These are phyloP conservation scores for Globisporangium viniferum DNA, from an alignment of 352 stramenopile species.

Conservation along the genomic window DNA sequence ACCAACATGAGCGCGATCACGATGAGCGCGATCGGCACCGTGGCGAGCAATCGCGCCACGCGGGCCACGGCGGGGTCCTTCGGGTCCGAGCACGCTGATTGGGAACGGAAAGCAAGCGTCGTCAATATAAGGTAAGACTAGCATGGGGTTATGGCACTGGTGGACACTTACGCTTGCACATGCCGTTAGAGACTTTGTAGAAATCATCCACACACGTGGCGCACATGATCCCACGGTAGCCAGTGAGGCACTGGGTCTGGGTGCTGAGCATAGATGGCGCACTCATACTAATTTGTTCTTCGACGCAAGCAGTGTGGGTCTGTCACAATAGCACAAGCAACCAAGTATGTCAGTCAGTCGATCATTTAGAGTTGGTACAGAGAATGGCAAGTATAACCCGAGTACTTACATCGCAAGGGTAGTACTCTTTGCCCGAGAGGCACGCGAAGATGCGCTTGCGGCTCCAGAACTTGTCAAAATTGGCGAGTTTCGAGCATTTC, in stretches of 20 bases:
- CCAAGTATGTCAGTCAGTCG: neutral
- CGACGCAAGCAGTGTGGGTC: constrained; percentile 28
- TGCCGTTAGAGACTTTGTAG: constrained; percentile 61
- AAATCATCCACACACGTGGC: constrained; percentile 37
- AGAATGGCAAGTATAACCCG: neutral
- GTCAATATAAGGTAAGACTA: neutral
- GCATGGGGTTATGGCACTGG: neutral
- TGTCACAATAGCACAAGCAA: neutral
- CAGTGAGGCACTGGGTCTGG: constrained; percentile 39
- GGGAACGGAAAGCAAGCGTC: neutral
- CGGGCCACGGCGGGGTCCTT: constrained; percentile 33
- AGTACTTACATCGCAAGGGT: constrained; percentile 51
- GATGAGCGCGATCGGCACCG: constrained; percentile 36
- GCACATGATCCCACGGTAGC: constrained; percentile 51
- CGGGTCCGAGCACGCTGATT: constrained; percentile 36
- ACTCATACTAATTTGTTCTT: constrained; percentile 10
- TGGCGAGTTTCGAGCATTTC: constrained; percentile 29
- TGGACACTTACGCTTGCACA: constrained; percentile 44
- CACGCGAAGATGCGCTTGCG: constrained; percentile 60
- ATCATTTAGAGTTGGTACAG: too few species aligned
- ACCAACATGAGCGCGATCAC: constrained; percentile 33
- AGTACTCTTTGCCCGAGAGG: constrained; percentile 55
- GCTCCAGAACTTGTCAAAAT: constrained; percentile 56
- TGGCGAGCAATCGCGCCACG: constrained; percentile 35
- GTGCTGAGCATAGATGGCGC: constrained; percentile 14